Evolutionary conservation across 345 rosid species (phyloP), one percentile per base, ranked within the genome.

Genomic region (Gossypium raimondii): DNA sequence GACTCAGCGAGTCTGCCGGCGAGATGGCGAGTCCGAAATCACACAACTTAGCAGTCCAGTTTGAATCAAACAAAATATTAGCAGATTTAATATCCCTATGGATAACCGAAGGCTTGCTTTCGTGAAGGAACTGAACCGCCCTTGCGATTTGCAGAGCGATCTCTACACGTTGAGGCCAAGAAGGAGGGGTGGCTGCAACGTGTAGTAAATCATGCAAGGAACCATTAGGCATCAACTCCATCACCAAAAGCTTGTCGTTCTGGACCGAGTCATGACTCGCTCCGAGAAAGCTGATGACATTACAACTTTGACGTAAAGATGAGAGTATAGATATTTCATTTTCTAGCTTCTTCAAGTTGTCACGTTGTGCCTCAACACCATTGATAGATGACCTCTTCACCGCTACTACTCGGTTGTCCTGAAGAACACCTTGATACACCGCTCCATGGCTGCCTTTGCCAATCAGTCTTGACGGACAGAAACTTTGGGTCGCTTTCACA

Each of bases 361-460:
- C 89, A 65, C 25, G 78, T 38, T 60, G 75, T 62, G 9, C 69
- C 75, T 64, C 84, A 17, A 1, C 27, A 14, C 73, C 76, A 44
- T n/a, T 57, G 22, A 67, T 9, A 6, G 83, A 81, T 2, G 89
- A 73, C 75, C 82, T 78, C 73, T 92, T 90, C n/a, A 92, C 65
- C 0, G 97, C 96, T 2, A 90, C 86, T 73, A 62, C 4, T 27
- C 3, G 2, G 57, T 75, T 72, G 24, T 82, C 66, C 13, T 75
- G 52, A 56, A 89, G 82, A 59, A 67, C 41, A 2, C 77, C 93
- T 79, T 78, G 75, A 53, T 85, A 89, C 22, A 92, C 82, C 1
- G 84, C 82, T 27, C 96, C 96, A 57, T 92, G 97, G 81, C 97
- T 92, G 43, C 97, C 96, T 85, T 82, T 90, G 9, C 97, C 97